Evolutionary conservation across 2,329 filamentous ascomycete species (phyloP).

Genomic region (Pseudocercospora eumusae): DNA sequence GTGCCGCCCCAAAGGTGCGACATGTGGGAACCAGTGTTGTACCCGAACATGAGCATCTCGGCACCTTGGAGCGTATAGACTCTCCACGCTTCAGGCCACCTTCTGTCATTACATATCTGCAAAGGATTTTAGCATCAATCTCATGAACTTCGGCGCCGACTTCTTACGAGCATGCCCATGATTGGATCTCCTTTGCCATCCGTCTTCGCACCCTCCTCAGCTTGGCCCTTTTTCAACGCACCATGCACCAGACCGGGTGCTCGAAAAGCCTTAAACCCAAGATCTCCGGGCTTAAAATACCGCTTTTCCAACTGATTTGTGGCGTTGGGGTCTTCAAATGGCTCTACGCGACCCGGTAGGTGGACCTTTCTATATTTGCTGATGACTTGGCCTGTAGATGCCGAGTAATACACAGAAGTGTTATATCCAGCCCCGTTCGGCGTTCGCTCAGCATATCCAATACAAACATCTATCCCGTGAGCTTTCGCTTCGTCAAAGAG

Average conservation of each 20-base stretch:
- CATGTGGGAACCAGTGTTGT: constrained; percentile 46
- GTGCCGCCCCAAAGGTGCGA: constrained; percentile 50
- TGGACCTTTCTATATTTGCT: constrained; percentile 60
- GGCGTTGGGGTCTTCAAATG: constrained; percentile 51
- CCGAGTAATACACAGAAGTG: constrained; percentile 55
- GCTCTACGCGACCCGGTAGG: constrained; percentile 56
- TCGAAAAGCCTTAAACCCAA: constrained; percentile 58
- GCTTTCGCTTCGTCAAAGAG: constrained; percentile 54
- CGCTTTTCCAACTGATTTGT: constrained; percentile 59
- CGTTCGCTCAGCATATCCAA: constrained; percentile 57
- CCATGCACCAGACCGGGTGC: constrained; percentile 49
- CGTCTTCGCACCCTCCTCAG: constrained; percentile 31
- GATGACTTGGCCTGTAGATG: constrained; percentile 45
- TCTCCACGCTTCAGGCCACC: constrained; percentile 58
- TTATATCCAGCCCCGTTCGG: constrained; percentile 53
- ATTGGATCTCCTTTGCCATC: constrained; percentile 53
- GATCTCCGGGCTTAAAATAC: constrained; percentile 56
- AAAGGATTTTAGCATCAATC: not conserved
- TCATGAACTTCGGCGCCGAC: constrained; percentile 35
- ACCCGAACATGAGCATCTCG: constrained; percentile 53
- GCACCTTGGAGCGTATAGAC: constrained; percentile 55
- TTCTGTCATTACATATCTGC: constrained; percentile 53
- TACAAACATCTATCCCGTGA: constrained; percentile 53
- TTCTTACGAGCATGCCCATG: constrained; percentile 50
- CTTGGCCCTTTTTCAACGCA: constrained; percentile 39